Base-by-base conservation (phyloP, 2,329 filamentous ascomycete species). In the Curvularia verruculosa region DNA sequence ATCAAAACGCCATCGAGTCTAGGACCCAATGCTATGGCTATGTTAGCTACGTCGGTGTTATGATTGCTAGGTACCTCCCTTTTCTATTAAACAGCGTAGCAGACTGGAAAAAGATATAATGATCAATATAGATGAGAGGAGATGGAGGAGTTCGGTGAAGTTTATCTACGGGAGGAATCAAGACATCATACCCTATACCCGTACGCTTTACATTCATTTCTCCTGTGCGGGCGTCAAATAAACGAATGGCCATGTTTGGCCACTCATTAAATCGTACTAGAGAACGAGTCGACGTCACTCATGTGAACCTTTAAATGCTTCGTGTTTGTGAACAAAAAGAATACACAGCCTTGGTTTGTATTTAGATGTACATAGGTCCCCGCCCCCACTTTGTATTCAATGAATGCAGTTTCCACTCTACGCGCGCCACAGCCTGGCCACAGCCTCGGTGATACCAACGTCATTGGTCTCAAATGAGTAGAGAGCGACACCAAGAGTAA, bases 401-500 rank as follows among this genome's bases (percentile, higher is more conserved):
- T 9, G 19, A 7, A 43, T 24, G 1, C 12, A 43, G 4, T 43
- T 13, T n/a, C 40, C 40, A 43, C 40, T 43, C 40, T 43, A 91
- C 71, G 95, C 94, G 72, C 84, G 91, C 95, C 95, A 99, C 61
- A 98, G 82, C 75, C 90, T 86, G 84, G 90, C 92, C 66, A 97
- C 84, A 29, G 88, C 89, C 84, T 96, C 94, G 8, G 92, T 96
- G 58, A 99, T 78, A 65, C 95, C 95, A 50, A 99, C 92, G 68
- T 99, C 95, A 75, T 97, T 98, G 29, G 95, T 99, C 87, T 99
- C 95, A 72, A 98, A 98, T 79, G 98, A 94, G 81, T 99, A 99
- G 72, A 98, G 84, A 56, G 93, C 93, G 65, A 96, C 84, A 49
- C 90, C 92, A 61, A 93, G 91, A 50, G 91, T 81, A 56, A 94